Percentiles rank a stretch among this genome's conserved stretches.
These are phyloP conservation scores for Daldinia decipiens DNA, from an alignment of 495 filamentous ascomycete genomes.

Conservation along the genomic window DNA sequence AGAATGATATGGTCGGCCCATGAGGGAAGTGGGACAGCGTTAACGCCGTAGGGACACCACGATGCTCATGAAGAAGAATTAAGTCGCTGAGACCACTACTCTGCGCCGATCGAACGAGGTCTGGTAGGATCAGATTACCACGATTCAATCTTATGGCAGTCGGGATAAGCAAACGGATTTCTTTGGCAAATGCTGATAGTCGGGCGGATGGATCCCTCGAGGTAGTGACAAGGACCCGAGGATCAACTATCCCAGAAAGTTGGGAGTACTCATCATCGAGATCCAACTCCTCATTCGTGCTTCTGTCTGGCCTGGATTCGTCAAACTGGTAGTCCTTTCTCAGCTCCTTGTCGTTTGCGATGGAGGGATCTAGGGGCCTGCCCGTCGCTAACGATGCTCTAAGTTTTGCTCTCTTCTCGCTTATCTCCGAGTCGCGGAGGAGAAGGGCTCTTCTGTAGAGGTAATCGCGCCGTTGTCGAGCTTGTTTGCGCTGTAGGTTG, in stretches of 20 bases:
- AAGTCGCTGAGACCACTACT: conserved; percentile 83
- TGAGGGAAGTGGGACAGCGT: conserved; percentile 89
- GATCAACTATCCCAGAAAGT: conserved; percentile 85
- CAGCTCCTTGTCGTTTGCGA: conserved; percentile 87
- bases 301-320: conserved; percentile 73
- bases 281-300: conserved; percentile 71
- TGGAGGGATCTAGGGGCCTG: conserved; percentile 84
- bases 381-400: conserved; percentile 81
- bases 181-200: conserved; percentile 91
- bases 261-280: conserved; percentile 97
- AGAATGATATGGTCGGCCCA: conserved; percentile 90
- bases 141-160: conserved; percentile 91
- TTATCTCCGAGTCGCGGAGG: conserved; percentile 90
- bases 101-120: conserved; percentile 82
- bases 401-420: conserved; percentile 87
- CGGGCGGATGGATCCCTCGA: conserved; percentile 87
- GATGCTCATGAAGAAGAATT: conserved; percentile 90
- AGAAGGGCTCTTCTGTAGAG: conserved; percentile 76
- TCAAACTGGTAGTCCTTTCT: conserved; percentile 95
- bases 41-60: conserved; percentile 85
- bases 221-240: conserved; percentile 83
- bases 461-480: conserved; percentile 90
- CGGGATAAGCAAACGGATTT: conserved; percentile 89
- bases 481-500: conserved; percentile 68
- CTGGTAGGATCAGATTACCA: conserved; percentile 87